Percentiles rank a stretch among this genome's conserved stretches.
These are phyloP conservation scores for Corymbia citriodora DNA, from an alignment of 441 rosid species.

Conservation along the genomic window DNA sequence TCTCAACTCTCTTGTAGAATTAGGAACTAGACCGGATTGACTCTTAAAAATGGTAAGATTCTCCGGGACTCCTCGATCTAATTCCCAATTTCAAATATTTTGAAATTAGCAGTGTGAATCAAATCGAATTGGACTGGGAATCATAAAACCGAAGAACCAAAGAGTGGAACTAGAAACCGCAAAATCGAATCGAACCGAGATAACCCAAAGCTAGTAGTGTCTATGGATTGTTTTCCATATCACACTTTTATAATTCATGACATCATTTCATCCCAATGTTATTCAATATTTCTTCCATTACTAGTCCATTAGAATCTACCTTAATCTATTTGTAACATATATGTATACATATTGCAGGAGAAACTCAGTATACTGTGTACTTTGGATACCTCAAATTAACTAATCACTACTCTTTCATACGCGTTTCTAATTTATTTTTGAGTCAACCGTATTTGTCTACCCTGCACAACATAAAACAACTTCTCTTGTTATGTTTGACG, in stretches of 20 bases:
- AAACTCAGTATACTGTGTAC: not conserved
- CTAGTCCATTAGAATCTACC: not conserved
- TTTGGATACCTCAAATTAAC: not conserved
- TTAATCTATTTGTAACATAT: not conserved
- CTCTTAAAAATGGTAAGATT: too few species aligned
- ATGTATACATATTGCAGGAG: not conserved
- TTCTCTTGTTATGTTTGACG: not conserved
- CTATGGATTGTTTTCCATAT: too few species aligned
- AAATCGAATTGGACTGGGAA: accelerated
- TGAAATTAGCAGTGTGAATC: accelerated
- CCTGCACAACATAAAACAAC: not conserved
- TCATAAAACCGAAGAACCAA: accelerated
- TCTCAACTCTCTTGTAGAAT: too few species aligned
- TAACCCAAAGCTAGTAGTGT: not conserved
- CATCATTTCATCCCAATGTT: not conserved
- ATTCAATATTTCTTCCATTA: too few species aligned
- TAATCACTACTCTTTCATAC: too few species aligned
- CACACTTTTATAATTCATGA: not conserved
- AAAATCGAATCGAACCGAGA: accelerated
- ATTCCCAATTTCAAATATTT: not conserved
- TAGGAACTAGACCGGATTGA: accelerated
- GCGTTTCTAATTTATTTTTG: too few species aligned
- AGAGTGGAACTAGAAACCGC: accelerated
- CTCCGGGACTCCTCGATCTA: not conserved
- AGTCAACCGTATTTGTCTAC: not conserved